phyloP scores from a whole-genome alignment of 208 protist genomes.

The Lotmaria passim region DNA sequence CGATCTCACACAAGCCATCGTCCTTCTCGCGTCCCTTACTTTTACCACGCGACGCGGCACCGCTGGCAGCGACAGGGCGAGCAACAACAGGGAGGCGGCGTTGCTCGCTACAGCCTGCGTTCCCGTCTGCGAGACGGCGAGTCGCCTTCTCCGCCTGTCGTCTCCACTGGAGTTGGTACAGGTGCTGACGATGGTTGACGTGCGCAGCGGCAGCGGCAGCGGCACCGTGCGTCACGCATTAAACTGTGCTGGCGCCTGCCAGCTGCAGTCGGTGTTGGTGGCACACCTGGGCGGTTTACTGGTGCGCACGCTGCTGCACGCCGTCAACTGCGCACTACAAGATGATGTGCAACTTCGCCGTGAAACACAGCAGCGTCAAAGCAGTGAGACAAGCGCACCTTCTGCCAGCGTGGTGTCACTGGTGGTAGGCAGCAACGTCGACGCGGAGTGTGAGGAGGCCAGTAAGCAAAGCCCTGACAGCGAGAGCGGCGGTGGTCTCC shows the following conservation, averaged over 20 bases:
- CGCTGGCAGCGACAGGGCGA: not conserved
- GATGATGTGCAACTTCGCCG: not conserved
- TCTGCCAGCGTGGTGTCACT: not conserved
- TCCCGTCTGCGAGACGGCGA: slow-evolving; percentile 6
- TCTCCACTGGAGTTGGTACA: slow-evolving; percentile 13
- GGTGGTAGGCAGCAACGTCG: not conserved
- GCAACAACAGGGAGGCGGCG: not conserved
- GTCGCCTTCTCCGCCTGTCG: slow-evolving; percentile 9
- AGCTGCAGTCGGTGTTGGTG: slow-evolving; percentile 27
- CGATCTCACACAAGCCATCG: slow-evolving; percentile 1
- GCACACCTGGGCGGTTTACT: slow-evolving; percentile 23
- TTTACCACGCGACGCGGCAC: slow-evolving; percentile 10
- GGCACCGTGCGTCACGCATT: slow-evolving; percentile 13
- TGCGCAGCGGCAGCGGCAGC: not conserved
- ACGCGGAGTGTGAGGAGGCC: no score
- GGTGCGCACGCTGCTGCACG: slow-evolving; percentile 16
- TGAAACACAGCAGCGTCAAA: not conserved
- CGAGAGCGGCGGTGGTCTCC: slow-evolving; percentile 3
- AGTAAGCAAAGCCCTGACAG: not conserved
- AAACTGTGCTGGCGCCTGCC: slow-evolving; percentile 28
- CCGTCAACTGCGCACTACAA: slow-evolving; percentile 10
- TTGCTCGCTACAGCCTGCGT: slow-evolving; percentile 2
- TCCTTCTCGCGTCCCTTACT: slow-evolving; percentile 8
- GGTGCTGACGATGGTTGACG: slow-evolving; percentile 23
- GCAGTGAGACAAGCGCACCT: not conserved